Evolutionary conservation across 129 eudicot genomes (phyloP), one percentile per base, ranked within the genome.

Genomic region (Flaveria ramosissima): DNA sequence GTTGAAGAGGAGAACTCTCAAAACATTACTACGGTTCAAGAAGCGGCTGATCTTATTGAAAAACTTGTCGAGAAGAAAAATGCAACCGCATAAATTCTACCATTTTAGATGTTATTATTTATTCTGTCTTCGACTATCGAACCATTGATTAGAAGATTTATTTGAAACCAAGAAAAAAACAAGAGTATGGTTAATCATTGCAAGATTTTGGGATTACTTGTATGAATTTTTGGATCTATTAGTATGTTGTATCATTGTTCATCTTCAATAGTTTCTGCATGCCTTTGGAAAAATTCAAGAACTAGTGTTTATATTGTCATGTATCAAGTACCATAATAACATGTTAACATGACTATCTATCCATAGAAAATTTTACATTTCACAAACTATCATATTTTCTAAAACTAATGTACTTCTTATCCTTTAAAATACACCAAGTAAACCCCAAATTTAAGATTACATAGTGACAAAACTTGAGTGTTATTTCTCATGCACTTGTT

Each of bases 1-100:
- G 89, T 91, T 61, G 93, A 91, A 71, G 97, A 91, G 68, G 97
- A 91, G 73, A 86, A 72, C 71, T 80, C 92, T 9, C 89, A 91
- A 80, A 91, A 81, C 85, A 91, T 91, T 50, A 84, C 89, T 1
- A 84, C 87, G 6, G 83, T 91, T 48, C 88, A 86, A 86, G 92
- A 88, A 78, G 97, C 97, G 14, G 93, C 97, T 12, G 91, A 91
- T 16, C 79, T 91, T 80, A 88, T 86, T 7, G 89, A 90, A 9
- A 78, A 80, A 15, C 93, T 90, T n/a, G 85, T 84, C 9, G 83
- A 75, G 68, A 88, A 90, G 85, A 85, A 85, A 73, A 73, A 81
- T 21, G 70, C 80, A 62, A 70, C 77, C 3, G 75, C 84, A 0
- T 80, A 67, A 80, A 52, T 39, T 42, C 39, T 13, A 19, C 17